Percentiles rank a stretch among this genome's conserved stretches.
Conservation (phyloP, 106 monocot genomes). For the Allium cepa region DNA sequence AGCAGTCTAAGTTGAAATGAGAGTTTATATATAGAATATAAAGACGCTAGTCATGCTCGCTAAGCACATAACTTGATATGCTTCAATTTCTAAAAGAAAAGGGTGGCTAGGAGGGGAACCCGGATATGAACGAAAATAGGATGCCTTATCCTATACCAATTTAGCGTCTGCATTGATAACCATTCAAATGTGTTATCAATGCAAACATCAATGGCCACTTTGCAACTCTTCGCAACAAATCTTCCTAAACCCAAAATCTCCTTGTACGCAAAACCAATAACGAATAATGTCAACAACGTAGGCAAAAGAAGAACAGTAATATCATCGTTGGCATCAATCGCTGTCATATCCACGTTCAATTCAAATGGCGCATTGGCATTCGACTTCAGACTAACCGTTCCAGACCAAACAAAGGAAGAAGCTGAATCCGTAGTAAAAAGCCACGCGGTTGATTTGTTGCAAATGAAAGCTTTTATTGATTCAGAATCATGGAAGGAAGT, state of each 20-base stretch:
- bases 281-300: neutral
- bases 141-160: slow-evolving; percentile 8
- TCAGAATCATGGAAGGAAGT: slow-evolving; percentile 41
- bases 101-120: no score
- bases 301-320: slow-evolving; percentile 10
- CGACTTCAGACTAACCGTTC: slow-evolving; percentile 35
- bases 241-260: neutral
- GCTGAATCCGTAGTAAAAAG: slow-evolving; percentile 30
- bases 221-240: slow-evolving; percentile 9
- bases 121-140: neutral
- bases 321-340: slow-evolving; percentile 7
- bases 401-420: slow-evolving; percentile 52
- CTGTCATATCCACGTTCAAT: neutral
- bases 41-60: no score
- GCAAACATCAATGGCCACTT: slow-evolving; percentile 16
- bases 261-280: neutral
- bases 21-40: no score
- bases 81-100: no score
- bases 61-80: no score
- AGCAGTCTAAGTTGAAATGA: no score
- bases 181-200: neutral
- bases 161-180: neutral
- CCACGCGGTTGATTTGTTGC: slow-evolving; percentile 39
- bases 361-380: slow-evolving; percentile 16
- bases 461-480: slow-evolving; percentile 36